phyloP scores from a whole-genome alignment of 2,329 filamentous ascomycete genomes.

The Ophiocordyceps camponoti-floridani region DNA sequence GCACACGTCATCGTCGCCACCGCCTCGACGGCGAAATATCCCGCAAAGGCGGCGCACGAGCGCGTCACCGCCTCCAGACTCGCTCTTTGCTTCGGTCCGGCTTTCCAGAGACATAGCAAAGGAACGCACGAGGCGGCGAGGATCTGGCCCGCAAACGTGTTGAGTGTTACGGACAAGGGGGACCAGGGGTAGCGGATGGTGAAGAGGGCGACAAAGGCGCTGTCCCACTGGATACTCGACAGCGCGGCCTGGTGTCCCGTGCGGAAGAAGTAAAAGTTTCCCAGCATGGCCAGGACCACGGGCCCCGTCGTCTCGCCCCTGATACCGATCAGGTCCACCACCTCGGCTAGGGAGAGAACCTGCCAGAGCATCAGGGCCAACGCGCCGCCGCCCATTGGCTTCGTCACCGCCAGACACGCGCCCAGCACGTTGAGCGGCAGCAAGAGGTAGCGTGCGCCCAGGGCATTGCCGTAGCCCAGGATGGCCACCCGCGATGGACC shows the following conservation, averaged over 20 bases:
- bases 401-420: constrained; percentile 65
- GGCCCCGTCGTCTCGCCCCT: constrained; percentile 63
- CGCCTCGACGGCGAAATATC: constrained; percentile 69
- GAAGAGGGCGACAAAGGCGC: constrained; percentile 75
- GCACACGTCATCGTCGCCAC: constrained; percentile 84
- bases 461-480: constrained; percentile 81
- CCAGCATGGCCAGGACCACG: constrained; percentile 68
- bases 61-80: constrained; percentile 54
- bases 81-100: constrained; percentile 52
- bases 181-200: constrained; percentile 79
- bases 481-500: constrained; percentile 49
- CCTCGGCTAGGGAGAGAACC: constrained; percentile 58
- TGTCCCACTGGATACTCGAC: constrained; percentile 86
- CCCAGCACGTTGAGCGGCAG: constrained; percentile 59
- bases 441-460: constrained; percentile 78
- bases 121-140: constrained; percentile 66
- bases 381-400: constrained; percentile 83
- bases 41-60: constrained; percentile 54
- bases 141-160: constrained; percentile 81
- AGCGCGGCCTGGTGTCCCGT: constrained; percentile 88
- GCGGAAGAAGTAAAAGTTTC: constrained; percentile 92
- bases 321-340: constrained; percentile 41
- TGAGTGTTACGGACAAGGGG: constrained; percentile 63
- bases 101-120: constrained; percentile 76
- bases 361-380: constrained; percentile 76